Evolutionary conservation across 116 monocot species (phyloP).

Genomic region (Papilionanthe hybrid): DNA sequence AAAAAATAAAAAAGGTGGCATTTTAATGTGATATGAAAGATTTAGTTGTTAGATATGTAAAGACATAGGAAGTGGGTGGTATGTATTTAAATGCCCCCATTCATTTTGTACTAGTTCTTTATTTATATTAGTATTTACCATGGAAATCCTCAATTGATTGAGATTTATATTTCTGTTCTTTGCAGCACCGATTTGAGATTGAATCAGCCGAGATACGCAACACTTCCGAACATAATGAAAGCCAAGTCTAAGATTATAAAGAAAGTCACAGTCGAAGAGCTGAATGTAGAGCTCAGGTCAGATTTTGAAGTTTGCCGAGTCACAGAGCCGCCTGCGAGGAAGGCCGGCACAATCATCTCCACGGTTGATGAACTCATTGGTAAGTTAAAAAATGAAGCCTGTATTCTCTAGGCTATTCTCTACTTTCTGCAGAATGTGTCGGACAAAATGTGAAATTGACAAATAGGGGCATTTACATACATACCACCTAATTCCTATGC

Average conservation of each 20-base stretch:
- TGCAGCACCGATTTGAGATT: slow-evolving; percentile 87
- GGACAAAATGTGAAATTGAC: no score
- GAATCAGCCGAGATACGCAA: slow-evolving; percentile 96
- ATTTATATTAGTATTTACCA: background rate
- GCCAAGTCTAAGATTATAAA: slow-evolving; percentile 93
- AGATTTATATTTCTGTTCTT: slow-evolving; percentile 9
- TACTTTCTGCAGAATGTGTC: background rate
- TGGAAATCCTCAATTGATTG: background rate
- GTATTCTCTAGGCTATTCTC: slow-evolving; percentile 40
- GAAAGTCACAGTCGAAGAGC: slow-evolving; percentile 66
- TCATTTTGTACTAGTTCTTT: background rate
- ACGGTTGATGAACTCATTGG: slow-evolving; percentile 87
- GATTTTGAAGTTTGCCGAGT: slow-evolving; percentile 81
- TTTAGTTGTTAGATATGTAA: no score
- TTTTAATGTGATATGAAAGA: no score
- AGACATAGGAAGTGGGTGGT: no score
- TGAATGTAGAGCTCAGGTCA: slow-evolving; percentile 74
- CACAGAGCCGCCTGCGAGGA: slow-evolving; percentile 79
- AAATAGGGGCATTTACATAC: no score
- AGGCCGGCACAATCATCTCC: slow-evolving; percentile 78
- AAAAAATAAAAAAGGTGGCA: no score
- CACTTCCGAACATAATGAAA: slow-evolving; percentile 98
- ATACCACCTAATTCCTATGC: no score
- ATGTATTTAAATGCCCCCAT: no score
- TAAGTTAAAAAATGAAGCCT: slow-evolving; percentile 81